Conservation (phyloP, 176 grass and related monocot genomes). For the Raddia distichophylla region DNA sequence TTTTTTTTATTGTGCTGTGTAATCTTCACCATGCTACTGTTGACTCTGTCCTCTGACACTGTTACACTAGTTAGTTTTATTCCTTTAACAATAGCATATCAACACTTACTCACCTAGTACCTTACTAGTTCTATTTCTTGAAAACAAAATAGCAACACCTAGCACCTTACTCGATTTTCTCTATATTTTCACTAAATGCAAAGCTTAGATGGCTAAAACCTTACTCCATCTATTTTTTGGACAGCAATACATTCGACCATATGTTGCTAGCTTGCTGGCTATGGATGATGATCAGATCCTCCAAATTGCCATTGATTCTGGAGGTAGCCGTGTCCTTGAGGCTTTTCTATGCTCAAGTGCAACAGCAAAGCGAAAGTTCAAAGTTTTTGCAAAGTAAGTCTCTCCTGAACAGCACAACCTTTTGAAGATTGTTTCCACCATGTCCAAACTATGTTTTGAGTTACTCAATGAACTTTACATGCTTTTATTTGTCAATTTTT, state of each 20-base stretch:
- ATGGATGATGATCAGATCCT: constrained; percentile 64
- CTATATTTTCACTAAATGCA: constrained; percentile 28
- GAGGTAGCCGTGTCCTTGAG: constrained; percentile 84
- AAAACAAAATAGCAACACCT: constrained; percentile 15
- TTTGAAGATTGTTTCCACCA: constrained; percentile 15
- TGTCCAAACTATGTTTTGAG: constrained; percentile 17
- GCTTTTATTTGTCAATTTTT: constrained; percentile 20
- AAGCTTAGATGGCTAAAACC: constrained; percentile 5
- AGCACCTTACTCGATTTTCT: neutral
- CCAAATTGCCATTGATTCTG: constrained; percentile 80
- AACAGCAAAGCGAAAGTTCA: constrained; percentile 74
- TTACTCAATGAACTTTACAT: neutral
- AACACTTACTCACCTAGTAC: neutral
- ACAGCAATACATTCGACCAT: constrained; percentile 84
- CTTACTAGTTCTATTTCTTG: constrained; percentile 31
- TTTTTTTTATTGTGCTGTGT: constrained; percentile 9
- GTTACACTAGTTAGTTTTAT: constrained; percentile 1
- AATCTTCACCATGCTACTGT: neutral
- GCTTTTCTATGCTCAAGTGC: constrained; percentile 85
- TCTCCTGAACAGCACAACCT: constrained; percentile 26
- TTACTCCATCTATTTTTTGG: constrained; percentile 28
- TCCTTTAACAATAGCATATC: constrained; percentile 31
- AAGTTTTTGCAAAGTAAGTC: constrained; percentile 86
- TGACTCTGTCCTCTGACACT: constrained; percentile 19
- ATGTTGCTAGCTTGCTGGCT: constrained; percentile 66